phyloP scores from a whole-genome alignment of 108 stramenopile genomes.

The Stephanodiscus triporus region DNA sequence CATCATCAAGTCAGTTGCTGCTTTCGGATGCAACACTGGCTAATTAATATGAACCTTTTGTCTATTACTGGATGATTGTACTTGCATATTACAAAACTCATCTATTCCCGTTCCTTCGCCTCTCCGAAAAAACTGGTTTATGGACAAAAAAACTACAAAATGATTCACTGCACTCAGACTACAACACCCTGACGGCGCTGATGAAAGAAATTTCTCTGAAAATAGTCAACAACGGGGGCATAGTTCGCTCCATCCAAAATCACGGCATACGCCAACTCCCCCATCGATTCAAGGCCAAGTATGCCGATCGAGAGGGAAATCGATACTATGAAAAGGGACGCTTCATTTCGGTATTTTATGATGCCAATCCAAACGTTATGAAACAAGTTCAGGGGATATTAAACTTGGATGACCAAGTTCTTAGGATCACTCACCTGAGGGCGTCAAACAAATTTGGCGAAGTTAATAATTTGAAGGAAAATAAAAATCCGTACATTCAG shows the following conservation, averaged over 20 bases:
- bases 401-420: slow-evolving; percentile 72
- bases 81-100: neutral
- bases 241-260: slow-evolving; percentile 86
- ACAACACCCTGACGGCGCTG: slow-evolving; percentile 59
- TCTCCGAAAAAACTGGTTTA: neutral
- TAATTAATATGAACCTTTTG: neutral
- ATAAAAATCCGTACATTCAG: slow-evolving; percentile 86
- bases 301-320: slow-evolving; percentile 75
- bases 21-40: neutral
- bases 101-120: neutral
- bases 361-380: slow-evolving; percentile 71
- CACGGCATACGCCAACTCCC: slow-evolving; percentile 87
- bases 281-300: slow-evolving; percentile 82
- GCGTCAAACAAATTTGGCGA: slow-evolving; percentile 68
- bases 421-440: slow-evolving; percentile 79
- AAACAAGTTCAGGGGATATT: slow-evolving; percentile 66
- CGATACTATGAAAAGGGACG: slow-evolving; percentile 87
- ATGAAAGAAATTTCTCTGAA: slow-evolving; percentile 76
- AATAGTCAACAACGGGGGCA: slow-evolving; percentile 81
- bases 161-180: slow-evolving; percentile 44
- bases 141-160: too few relatives aligned
- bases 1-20: neutral
- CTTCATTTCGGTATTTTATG: slow-evolving; percentile 82
- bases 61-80: neutral
- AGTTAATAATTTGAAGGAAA: slow-evolving; percentile 71